Conservation (phyloP, 2,329 filamentous ascomycete genomes). For the Arthrobotrys iridis region DNA sequence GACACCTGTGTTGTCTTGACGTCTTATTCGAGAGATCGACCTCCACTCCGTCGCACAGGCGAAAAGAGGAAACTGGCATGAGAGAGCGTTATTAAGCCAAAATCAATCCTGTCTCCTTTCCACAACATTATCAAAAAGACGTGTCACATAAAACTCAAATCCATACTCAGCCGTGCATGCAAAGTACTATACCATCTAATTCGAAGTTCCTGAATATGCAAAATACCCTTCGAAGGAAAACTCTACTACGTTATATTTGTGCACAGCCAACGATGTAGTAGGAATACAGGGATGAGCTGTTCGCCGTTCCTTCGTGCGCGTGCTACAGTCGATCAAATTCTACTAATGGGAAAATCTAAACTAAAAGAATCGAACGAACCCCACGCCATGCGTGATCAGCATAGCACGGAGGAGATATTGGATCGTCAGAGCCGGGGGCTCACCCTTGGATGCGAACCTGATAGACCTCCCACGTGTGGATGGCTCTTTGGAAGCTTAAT, state of each 20-base stretch:
- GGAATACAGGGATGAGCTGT: no score
- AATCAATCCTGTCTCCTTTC: no score
- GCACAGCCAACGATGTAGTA: neutral
- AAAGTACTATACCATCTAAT: no score
- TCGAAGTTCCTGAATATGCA: conserved; percentile 9
- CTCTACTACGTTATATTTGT: neutral
- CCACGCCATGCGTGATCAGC: conserved; percentile 34
- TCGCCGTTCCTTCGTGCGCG: no score
- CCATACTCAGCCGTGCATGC: no score
- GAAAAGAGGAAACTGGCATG: conserved; percentile 11
- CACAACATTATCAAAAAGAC: no score
- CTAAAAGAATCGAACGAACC: neutral
- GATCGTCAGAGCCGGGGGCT: conserved; percentile 17
- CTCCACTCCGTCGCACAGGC: conserved; percentile 34
- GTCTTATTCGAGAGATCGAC: conserved; percentile 6
- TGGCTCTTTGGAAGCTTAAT: conserved; percentile 37
- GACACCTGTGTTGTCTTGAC: conserved; percentile 29
- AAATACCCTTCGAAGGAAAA: neutral
- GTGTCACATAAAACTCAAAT: no score
- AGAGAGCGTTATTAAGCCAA: no score
- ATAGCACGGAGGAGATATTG: conserved; percentile 8
- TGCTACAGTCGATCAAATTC: conserved; percentile 38
- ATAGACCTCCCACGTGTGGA: conserved; percentile 16
- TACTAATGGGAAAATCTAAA: no score
- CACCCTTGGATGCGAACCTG: neutral